Evolutionary conservation across 306 rosid genomes (phyloP), one percentile per base, ranked within the genome.

Genomic region (Trichosanthes truncata): DNA sequence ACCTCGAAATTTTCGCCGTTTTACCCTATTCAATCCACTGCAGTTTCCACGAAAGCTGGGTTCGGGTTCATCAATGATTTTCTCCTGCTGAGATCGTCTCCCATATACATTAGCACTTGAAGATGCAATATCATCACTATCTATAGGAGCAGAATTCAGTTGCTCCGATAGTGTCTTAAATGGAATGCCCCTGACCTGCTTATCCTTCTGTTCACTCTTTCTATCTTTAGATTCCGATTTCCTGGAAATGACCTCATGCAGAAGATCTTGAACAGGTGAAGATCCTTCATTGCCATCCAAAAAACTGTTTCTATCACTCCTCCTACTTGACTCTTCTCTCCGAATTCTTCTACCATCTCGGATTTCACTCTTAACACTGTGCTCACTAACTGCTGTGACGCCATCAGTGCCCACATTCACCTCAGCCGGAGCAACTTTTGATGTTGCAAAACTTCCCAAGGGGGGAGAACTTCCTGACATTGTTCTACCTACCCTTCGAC

Each of bases 131-230:
- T 87, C 99, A 85, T 96, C 98, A 80, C 93, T 84, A 66, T 91
- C 97, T 89, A 88, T 82, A 20, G 86, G 89, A 84, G 85, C 84
- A 57, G 86, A 93, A 72, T 85, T 83, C 86, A 89, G 86, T 80
- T 91, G 94, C 78, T 91, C 96, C 25, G 96, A 90, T 31, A 93
- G 93, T 84, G 94, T 93, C 89, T 90, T 93, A 41, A 63, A 83
- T 13, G 78, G 93, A 87, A 61, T 85, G 82, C 82, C 86, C 77
- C 72, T 88, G 75, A 86, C 84, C 81, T 84, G 88, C 85, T 91
- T 96, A 40, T 91, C 97, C 87, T 86, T 88, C 49, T 88, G 93
- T 77, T 81, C 91, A 77, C 87, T 85, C 87, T 56, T 89, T 78
- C 90, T 93, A 80, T 81, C 92, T 79, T 81, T 91, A 36, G 93